Base-by-base conservation (phyloP, 805 yeast genomes). In the Yamadazyma ubonensis region DNA sequence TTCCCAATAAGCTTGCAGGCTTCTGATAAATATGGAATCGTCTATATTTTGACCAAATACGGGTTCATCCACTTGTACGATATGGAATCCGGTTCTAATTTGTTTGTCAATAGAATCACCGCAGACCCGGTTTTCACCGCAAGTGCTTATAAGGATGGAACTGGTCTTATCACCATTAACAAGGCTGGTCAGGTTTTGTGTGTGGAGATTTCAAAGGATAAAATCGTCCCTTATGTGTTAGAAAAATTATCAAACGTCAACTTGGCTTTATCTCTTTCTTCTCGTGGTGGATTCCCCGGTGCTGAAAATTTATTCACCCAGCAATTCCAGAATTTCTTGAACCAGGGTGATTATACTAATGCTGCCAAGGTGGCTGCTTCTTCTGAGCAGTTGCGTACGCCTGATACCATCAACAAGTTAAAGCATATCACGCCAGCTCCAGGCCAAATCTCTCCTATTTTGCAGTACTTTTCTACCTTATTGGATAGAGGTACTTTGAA, bases 281-380 rank as follows among this genome's bases (percentile, higher is more conserved):
- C 96, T 3, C 85, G 98, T 64, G 97, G 96, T 57, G 96, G 96
- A 1, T 78, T 93, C 56, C 93, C 96, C 30, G 99, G 99, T 50
- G 99, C 98, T 35, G 99, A 93, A 61, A 82, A 81, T 55, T 74
- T 93, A 48, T 90, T 93, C 65, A 69, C 75, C 44, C 96, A 89
- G 66, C 98, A 91, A 67, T 93, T 93, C 69, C 95, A 89, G 57
- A 81, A 81, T 60, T 76, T 83, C 54, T 73, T 93, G 54, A 77
- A 79, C 49, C 80, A 81, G 52, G 96, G 96, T 52, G 93, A 89
- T 61, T 93, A 89, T 58, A 73, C 81, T 41, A 82, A 83, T 53
- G 99, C 99, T 39, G 99, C 98, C 36, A 88, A 88, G 67, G 86
- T 91, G 44, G 99, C 99, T 27, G 98, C 98, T 10, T 83, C 96